phyloP scores from a whole-genome alignment of 495 filamentous ascomycete species.

The Aspergillus haitiensis region DNA sequence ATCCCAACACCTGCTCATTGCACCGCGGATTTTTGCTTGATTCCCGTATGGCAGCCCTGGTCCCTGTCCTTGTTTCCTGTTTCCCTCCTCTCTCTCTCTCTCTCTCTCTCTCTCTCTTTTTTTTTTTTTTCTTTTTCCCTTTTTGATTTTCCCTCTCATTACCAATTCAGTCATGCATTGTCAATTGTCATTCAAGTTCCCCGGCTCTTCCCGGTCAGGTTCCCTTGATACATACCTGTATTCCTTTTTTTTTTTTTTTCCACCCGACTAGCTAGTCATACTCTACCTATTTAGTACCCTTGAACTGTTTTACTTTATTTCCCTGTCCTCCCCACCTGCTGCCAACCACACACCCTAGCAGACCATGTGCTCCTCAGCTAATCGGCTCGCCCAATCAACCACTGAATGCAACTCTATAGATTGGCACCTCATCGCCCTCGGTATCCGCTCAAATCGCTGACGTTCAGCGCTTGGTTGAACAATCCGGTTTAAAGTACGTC shows the following conservation, averaged over 20 bases:
- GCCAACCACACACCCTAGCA: slow-evolving; percentile 2
- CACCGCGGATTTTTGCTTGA: slow-evolving; percentile 79
- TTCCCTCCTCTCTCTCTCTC: background rate
- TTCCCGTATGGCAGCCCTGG: slow-evolving; percentile 55
- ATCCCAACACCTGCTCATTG: slow-evolving; percentile 65
- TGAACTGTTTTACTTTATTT: background rate
- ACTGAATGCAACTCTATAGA: slow-evolving; percentile 42
- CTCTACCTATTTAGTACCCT: too few species aligned
- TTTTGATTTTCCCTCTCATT: too few species aligned
- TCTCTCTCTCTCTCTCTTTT: slow-evolving; percentile 1
- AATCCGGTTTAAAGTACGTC: slow-evolving; percentile 72
- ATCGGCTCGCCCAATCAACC: slow-evolving; percentile 28
- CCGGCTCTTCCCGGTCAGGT: too few species aligned
- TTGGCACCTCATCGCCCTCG: slow-evolving; percentile 78
- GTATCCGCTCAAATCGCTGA: slow-evolving; percentile 85
- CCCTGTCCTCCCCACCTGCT: slow-evolving; percentile 4
- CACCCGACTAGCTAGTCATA: too few species aligned
- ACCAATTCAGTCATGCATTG: too few species aligned
- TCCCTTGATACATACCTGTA: too few species aligned
- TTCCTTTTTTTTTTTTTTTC: too few species aligned
- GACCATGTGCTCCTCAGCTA: slow-evolving; percentile 15
- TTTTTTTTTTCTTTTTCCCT: background rate
- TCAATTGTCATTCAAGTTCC: too few species aligned
- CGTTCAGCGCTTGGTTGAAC: slow-evolving; percentile 82
- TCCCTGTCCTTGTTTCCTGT: slow-evolving; percentile 21